Evolutionary conservation across 345 rosid species (phyloP), one percentile per base, ranked within the genome.

Genomic region (Rhizophora mangle): DNA sequence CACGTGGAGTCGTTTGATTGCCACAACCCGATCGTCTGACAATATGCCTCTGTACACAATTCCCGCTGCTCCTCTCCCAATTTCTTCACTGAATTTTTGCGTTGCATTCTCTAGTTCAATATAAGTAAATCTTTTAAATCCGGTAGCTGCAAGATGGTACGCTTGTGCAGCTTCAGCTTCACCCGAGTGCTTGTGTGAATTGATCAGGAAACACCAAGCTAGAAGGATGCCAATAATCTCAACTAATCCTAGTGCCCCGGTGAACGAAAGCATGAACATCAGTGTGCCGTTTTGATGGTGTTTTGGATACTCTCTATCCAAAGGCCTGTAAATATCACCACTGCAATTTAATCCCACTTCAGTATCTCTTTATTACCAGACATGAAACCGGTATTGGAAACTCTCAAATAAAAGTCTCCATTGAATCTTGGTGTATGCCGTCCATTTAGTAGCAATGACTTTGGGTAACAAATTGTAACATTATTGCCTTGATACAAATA

Each of bases 251-350:
- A 80, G 18, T 9, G 63, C 70, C 9, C 43, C 21, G 27, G 85
- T 77, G 11, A 75, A 73, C 80, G 76, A 67, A 8, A 82, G 31
- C 65, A 82, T 21, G 54, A 71, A 70, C 20, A 15, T 73, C 54
- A 82, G 26, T 11, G 60, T n/a, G n/a, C 56, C 58, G 0, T 49
- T 55, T 55, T 55, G 15, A n/a, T 13, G 59, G 27, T 1, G 27
- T 22, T 55, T 55, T 22, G 29, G 15, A 26, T n/a, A n/a, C n/a
- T n/a, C n/a, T n/a, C n/a, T n/a, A n/a, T n/a, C n/a, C n/a, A n/a
- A n/a, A n/a, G n/a, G n/a, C n/a, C 27, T 22, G 15, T 3, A 11
- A 55, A n/a, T 55, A 3, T 55, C 29, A 10, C 16, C 27, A 3
- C 27, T 3, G 29, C 59, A 55, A 8, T 21, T n/a, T 55, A 55